Conservation (phyloP, 768 basidiomycete species). For the Rhodosporidiobolus odoratus region DNA sequence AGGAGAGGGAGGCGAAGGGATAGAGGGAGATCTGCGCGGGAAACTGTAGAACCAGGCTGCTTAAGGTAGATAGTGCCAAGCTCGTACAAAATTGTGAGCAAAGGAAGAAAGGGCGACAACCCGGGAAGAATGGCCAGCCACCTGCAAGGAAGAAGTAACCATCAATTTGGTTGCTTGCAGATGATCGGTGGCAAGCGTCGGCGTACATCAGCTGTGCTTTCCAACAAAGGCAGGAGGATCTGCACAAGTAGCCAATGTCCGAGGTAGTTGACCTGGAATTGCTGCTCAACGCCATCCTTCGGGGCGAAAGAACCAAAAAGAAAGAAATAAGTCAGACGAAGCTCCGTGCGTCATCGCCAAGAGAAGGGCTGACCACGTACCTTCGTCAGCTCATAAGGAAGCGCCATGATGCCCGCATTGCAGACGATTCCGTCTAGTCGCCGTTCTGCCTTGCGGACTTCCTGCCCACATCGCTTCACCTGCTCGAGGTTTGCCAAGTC, state of each 20-base stretch:
- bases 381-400: slow-evolving; percentile 38
- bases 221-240: slow-evolving; percentile 15
- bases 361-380: slow-evolving; percentile 41
- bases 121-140: slow-evolving; percentile 14
- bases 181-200: not conserved
- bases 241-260: slow-evolving; percentile 25
- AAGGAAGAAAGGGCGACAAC: slow-evolving; percentile 27
- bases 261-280: slow-evolving; percentile 34
- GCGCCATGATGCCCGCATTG: slow-evolving; percentile 49
- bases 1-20: slow-evolving; percentile 22
- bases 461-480: slow-evolving; percentile 54
- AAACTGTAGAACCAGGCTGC: not conserved
- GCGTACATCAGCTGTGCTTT: slow-evolving; percentile 18
- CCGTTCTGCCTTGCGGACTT: slow-evolving; percentile 53
- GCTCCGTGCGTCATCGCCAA: not conserved
- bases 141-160: not conserved
- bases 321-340: not conserved
- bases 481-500: slow-evolving; percentile 54
- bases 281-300: slow-evolving; percentile 31
- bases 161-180: not conserved
- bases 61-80: not conserved
- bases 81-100: slow-evolving; percentile 28
- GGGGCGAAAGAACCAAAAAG: not conserved
- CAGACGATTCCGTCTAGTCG: slow-evolving; percentile 58
- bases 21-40: slow-evolving; percentile 18